Evolutionary conservation across 225 moss, liverwort and hornwort species (phyloP), one percentile per base, ranked within the genome.

Genomic region (Sphagnum tenellum): DNA sequence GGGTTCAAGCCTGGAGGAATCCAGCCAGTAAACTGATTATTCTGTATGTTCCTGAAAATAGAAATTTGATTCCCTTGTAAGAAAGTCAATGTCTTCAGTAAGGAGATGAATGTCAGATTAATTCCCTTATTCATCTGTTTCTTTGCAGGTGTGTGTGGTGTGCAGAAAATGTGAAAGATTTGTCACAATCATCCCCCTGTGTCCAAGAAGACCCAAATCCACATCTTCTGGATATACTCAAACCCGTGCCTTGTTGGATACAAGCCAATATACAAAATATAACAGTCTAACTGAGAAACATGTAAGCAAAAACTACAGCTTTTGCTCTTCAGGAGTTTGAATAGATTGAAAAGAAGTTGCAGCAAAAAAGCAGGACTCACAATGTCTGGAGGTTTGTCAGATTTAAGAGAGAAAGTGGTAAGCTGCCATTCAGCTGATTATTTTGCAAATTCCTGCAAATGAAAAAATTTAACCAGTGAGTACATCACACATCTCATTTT

Each of bases 361-460:
- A 71, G 46, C 49, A 13, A 49, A 65, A 12, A 45, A 29, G 9
- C 10, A 12, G 4, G 67, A 12, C 74, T 67, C 72, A 83, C 82
- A 82, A 69, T n/a, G 66, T 75, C 29, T 86, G 79, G 65, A 94
- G 63, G 50, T 71, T 71, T 7, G 62, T 59, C 8, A 94, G 88
- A 50, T 74, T 12, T 8, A 80, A 73, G 50, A 94, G 73, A 3
- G 86, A 76, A 4, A 59, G 60, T 51, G 93, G 93, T 66, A 94
- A 83, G 62, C 63, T 54, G 48, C 93, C 90, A 65, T 56, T 84
- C 57, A 94, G 71, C 55, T 74, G 72, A 66, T 94, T 94, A 63
- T 94, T 78, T 68, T 94, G 80, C 50, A 94, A 45, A 76, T 81
- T 76, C 64, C 92, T 93, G 83, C 60, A 57, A 68, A 44, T 7